Evolutionary conservation across 176 grass and related monocot genomes (phyloP).

Genomic region (Avena eriantha): DNA sequence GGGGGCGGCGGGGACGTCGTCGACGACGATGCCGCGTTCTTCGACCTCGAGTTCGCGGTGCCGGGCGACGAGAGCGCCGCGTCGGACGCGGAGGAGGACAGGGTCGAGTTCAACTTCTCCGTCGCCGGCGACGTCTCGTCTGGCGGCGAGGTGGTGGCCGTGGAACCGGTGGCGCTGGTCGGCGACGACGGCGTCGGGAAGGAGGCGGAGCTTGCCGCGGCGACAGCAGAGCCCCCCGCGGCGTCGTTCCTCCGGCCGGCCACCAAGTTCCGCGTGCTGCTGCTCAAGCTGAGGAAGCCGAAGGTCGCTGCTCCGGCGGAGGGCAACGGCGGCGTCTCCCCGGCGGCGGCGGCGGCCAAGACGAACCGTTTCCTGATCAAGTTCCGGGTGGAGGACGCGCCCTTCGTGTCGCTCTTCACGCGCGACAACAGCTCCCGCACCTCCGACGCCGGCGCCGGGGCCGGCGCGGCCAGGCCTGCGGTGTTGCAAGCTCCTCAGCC

Average conservation of each 20-base stretch:
- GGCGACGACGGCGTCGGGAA: neutral
- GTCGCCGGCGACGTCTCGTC: constrained; percentile 40
- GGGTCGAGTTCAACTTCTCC: constrained; percentile 60
- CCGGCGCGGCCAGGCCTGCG: neutral
- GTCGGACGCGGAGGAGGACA: constrained; percentile 50
- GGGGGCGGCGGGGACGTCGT: constrained; percentile 39
- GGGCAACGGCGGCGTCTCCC: neutral
- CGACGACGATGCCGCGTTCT: constrained; percentile 88
- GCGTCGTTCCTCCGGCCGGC: constrained; percentile 65
- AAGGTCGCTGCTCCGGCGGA: constrained; percentile 14
- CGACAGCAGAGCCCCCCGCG: neutral
- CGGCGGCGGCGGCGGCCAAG: constrained; percentile 32
- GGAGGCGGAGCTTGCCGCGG: constrained; percentile 9
- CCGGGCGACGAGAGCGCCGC: constrained; percentile 59
- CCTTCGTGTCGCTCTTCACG: constrained; percentile 76
- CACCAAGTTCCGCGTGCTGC: constrained; percentile 82
- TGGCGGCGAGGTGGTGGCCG: constrained; percentile 31
- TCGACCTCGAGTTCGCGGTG: constrained; percentile 94
- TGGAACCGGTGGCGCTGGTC: neutral
- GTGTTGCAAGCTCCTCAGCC: neutral
- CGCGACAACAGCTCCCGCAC: constrained; percentile 73
- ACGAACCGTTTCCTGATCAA: constrained; percentile 71
- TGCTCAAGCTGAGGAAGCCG: constrained; percentile 70
- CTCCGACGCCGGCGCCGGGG: constrained; percentile 39
- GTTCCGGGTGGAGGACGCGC: constrained; percentile 74